Evolutionary conservation across 208 protist genomes (phyloP).

Genomic region (Trypanosoma boissoni): DNA sequence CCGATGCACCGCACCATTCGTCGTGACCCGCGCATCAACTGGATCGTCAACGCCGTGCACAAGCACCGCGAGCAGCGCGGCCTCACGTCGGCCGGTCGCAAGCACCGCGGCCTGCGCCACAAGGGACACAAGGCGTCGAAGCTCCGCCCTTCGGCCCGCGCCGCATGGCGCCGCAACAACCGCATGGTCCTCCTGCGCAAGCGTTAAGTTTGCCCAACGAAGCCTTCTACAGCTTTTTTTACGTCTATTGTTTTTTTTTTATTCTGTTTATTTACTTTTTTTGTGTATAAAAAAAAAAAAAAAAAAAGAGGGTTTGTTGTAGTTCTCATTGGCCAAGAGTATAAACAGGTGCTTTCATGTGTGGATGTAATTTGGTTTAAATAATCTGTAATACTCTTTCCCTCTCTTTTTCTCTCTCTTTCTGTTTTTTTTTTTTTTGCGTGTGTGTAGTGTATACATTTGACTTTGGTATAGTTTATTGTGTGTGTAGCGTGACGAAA

Average conservation of each 20-base stretch:
- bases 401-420: conserved; percentile 27
- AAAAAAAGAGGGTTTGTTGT: no score
- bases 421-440: not conserved
- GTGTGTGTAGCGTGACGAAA: no score
- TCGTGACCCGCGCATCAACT: conserved; percentile 98
- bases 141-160: conserved; percentile 94
- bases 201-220: conserved; percentile 44
- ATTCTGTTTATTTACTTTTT: conserved; percentile 17
- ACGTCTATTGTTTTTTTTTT: conserved; percentile 14
- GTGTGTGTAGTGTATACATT: not conserved
- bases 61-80: conserved; percentile 98
- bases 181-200: conserved; percentile 92
- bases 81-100: conserved; percentile 97
- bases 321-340: no score
- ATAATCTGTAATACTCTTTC: conserved; percentile 15
- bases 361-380: no score
- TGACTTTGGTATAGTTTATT: not conserved
- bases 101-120: conserved; percentile 94
- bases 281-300: no score
- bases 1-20: conserved; percentile 97
- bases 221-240: conserved; percentile 5
- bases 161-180: conserved; percentile 99
- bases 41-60: conserved; percentile 97
- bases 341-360: no score
- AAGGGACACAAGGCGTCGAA: conserved; percentile 96